Percentiles rank a stretch among this genome's conserved stretches.
phyloP scores from a whole-genome alignment of 495 filamentous ascomycete species.

The Xylaria cubensis region DNA sequence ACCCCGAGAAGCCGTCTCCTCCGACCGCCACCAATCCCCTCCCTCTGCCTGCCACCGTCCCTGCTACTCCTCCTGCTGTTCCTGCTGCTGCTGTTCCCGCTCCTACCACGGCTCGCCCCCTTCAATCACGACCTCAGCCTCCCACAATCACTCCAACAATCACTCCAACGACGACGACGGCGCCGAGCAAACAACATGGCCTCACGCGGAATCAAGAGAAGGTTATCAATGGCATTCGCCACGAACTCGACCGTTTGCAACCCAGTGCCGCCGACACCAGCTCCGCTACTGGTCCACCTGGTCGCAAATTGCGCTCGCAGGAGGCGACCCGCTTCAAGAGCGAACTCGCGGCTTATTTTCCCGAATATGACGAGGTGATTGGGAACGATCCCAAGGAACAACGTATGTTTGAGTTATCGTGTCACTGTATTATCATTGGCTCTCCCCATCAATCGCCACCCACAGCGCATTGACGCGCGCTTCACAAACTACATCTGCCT shows the following conservation, averaged over 20 bases:
- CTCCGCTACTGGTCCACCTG: constrained; percentile 54
- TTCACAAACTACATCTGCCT: constrained; percentile 26
- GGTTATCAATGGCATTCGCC: constrained; percentile 59
- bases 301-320: constrained; percentile 62
- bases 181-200: constrained; percentile 31
- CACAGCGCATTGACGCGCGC: constrained; percentile 19
- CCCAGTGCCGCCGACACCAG: constrained; percentile 48
- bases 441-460: constrained; percentile 8
- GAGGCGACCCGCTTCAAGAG: constrained; percentile 75
- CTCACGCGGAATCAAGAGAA: constrained; percentile 55
- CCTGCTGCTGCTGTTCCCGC: not conserved
- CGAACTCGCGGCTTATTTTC: constrained; percentile 85
- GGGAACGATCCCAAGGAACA: constrained; percentile 77
- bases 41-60: constrained; percentile 9
- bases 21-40: constrained; percentile 34
- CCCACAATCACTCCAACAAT: constrained; percentile 22
- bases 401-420: constrained; percentile 59
- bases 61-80: constrained; percentile 12
- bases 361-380: constrained; percentile 89
- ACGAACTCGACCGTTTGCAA: constrained; percentile 57
- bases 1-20: constrained; percentile 32
- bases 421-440: constrained; percentile 15
- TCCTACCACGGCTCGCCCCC: constrained; percentile 26
- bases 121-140: constrained; percentile 32
- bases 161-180: constrained; percentile 30